phyloP scores from a whole-genome alignment of 371 early-diverging fungal species.

The Rhizopus delemar region DNA sequence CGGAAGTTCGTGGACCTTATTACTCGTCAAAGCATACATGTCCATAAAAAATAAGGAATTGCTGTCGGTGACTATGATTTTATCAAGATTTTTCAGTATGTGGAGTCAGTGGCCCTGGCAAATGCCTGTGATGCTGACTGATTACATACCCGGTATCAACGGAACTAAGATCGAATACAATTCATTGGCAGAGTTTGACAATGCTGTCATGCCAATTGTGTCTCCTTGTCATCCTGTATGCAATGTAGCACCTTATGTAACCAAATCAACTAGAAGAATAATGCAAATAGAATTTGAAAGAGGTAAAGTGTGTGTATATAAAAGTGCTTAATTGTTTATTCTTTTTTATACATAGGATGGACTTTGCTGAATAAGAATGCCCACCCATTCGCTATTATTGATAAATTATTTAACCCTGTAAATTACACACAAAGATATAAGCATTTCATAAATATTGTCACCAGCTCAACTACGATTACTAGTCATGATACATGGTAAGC shows the following conservation, averaged over 20 bases:
- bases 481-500: constrained; percentile 46
- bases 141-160: constrained; percentile 29
- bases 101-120: constrained; percentile 49
- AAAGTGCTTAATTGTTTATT: neutral
- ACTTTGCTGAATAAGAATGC: neutral
- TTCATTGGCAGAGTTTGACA: constrained; percentile 24
- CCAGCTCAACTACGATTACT: constrained; percentile 23
- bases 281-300: constrained; percentile 36
- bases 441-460: constrained; percentile 30
- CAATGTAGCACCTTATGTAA: constrained; percentile 35
- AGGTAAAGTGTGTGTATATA: constrained; percentile 20
- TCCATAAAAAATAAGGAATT: neutral
- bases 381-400: neutral
- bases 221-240: constrained; percentile 45
- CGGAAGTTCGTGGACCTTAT: constrained; percentile 35
- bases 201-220: constrained; percentile 43
- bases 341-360: neutral
- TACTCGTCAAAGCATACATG: constrained; percentile 39
- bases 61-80: constrained; percentile 12
- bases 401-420: constrained; percentile 34
- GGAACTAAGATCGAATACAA: constrained; percentile 8
- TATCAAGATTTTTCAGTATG: constrained; percentile 28
- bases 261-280: constrained; percentile 28
- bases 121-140: constrained; percentile 33
- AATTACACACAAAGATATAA: constrained; percentile 26